Evolutionary conservation across 495 filamentous ascomycete genomes (phyloP).

Genomic region (Chaetomium tenue): DNA sequence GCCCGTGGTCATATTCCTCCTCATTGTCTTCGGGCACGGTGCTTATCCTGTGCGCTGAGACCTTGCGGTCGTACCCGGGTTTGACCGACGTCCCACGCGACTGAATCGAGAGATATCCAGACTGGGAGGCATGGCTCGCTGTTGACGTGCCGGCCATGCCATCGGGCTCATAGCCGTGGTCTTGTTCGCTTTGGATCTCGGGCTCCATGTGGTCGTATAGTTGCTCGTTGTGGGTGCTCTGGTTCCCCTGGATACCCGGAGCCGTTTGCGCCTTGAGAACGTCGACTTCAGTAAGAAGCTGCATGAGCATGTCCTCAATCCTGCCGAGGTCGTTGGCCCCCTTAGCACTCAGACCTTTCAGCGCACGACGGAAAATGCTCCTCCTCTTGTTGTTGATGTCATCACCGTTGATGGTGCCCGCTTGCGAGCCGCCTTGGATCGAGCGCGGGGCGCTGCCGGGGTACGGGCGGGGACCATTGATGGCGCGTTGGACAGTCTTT

Average conservation of each 20-base stretch:
- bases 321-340: constrained; percentile 82
- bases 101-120: constrained; percentile 70
- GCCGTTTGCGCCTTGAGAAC: constrained; percentile 67
- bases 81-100: constrained; percentile 60
- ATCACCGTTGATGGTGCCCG: constrained; percentile 61
- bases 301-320: constrained; percentile 94
- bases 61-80: constrained; percentile 61
- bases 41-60: constrained; percentile 75
- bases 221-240: constrained; percentile 41
- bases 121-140: constrained; percentile 64
- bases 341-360: constrained; percentile 83
- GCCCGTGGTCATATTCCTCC: constrained; percentile 60
- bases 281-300: constrained; percentile 87
- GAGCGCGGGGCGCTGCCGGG: constrained; percentile 62
- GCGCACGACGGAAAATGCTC: constrained; percentile 85
- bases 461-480: constrained; percentile 84
- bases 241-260: constrained; percentile 31
- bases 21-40: constrained; percentile 82
- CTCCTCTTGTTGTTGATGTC: constrained; percentile 76
- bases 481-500: constrained; percentile 71
- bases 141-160: constrained; percentile 75
- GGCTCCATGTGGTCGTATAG: constrained; percentile 57
- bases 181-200: constrained; percentile 56
- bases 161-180: constrained; percentile 78
- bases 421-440: constrained; percentile 54